phyloP scores from a whole-genome alignment of 352 stramenopile species.

The Phytophthora foliorum region DNA sequence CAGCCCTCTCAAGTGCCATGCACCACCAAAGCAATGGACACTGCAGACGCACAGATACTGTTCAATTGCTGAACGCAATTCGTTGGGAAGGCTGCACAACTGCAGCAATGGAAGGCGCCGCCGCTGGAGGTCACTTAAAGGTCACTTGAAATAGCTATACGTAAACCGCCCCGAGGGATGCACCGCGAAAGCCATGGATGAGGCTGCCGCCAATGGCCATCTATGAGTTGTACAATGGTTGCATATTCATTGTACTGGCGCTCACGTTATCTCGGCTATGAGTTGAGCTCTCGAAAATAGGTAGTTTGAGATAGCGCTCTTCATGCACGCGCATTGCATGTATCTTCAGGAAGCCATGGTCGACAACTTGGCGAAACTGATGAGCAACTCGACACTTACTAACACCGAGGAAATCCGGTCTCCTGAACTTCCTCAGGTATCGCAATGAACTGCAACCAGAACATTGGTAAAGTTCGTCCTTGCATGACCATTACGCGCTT shows the following conservation, averaged over 20 bases:
- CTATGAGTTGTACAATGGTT: not conserved
- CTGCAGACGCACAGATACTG: constrained; percentile 3
- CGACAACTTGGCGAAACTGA: not conserved
- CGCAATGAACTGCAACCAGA: no score
- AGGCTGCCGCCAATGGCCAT: constrained; percentile 1
- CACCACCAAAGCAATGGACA: constrained; percentile 1
- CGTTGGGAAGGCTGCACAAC: not conserved
- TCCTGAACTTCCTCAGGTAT: not conserved
- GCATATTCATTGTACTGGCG: not conserved
- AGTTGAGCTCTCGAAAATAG: not conserved
- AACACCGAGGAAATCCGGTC: not conserved
- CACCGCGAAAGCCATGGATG: not conserved
- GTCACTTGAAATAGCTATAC: constrained; percentile 7
- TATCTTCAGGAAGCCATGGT: no score
- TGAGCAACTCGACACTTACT: not conserved
- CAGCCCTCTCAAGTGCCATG: no score
- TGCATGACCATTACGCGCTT: no score
- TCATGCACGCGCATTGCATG: not conserved
- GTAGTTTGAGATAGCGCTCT: constrained; percentile 1
- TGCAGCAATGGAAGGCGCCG: constrained; percentile 1
- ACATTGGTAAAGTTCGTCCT: no score
- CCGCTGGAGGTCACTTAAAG: not conserved
- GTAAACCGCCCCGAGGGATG: not conserved
- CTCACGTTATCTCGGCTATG: constrained; percentile 1
- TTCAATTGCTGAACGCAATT: not conserved